These are phyloP conservation scores for Fusarium domesticum DNA, from an alignment of 2,329 filamentous ascomycete genomes.

Conservation along the genomic window DNA sequence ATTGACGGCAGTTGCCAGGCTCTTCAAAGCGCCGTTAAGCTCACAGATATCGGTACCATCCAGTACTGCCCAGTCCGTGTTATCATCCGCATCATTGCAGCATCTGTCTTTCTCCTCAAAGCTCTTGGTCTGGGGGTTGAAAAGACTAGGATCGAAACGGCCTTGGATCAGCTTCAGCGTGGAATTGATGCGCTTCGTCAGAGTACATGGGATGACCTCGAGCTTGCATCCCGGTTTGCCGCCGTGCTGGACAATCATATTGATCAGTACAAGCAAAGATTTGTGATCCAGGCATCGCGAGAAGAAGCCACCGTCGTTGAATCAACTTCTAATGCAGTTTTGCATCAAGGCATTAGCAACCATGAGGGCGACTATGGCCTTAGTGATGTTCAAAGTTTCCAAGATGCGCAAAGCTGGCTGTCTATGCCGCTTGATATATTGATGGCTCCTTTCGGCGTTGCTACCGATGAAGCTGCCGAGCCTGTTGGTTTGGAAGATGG, in stretches of 20 bases:
- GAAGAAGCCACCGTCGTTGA: background rate
- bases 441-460: background rate
- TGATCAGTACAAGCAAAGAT: background rate
- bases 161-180: background rate
- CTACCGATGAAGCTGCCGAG: background rate
- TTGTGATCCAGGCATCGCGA: background rate
- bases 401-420: background rate
- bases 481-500: background rate
- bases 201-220: background rate
- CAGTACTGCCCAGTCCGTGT: slow-evolving; percentile 52
- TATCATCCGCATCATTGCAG: slow-evolving; percentile 52
- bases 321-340: background rate
- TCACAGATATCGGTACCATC: slow-evolving; percentile 45
- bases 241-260: background rate
- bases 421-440: background rate
- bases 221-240: background rate
- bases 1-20: slow-evolving; percentile 53
- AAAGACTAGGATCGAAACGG: background rate
- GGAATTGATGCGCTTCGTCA: background rate
- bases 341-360: background rate
- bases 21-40: slow-evolving; percentile 46
- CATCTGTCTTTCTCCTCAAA: slow-evolving; percentile 53
- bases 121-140: slow-evolving; percentile 5
- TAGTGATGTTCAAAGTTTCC: background rate
- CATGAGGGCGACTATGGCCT: background rate